Evolutionary conservation across 345 rosid species (phyloP).

Genomic region (Limnanthes douglasii): DNA sequence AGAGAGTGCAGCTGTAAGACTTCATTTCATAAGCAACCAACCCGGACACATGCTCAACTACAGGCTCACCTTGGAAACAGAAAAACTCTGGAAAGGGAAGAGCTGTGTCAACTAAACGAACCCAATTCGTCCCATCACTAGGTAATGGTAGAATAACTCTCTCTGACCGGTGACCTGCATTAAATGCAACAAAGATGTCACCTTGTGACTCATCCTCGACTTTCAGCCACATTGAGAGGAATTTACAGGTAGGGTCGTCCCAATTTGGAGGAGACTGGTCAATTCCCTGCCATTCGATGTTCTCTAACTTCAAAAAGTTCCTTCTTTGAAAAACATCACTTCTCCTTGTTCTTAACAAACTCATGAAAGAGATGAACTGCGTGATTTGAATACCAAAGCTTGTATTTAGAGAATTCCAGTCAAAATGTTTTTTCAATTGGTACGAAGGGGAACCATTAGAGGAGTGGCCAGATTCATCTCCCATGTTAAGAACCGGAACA

Average conservation of each 20-base stretch:
- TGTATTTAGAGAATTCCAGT: constrained; percentile 51
- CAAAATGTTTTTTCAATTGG: constrained; percentile 32
- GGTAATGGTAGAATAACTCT: constrained; percentile 37
- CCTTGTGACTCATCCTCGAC: constrained; percentile 22
- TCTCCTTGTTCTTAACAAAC: constrained; percentile 43
- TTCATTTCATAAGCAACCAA: constrained; percentile 46
- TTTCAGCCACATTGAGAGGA: constrained; percentile 63
- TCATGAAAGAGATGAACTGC: constrained; percentile 57
- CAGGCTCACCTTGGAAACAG: constrained; percentile 35
- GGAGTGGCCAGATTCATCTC: constrained; percentile 90
- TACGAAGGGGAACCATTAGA: constrained; percentile 53
- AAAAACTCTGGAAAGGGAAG: constrained; percentile 80
- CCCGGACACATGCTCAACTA: constrained; percentile 30
- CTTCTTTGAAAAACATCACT: constrained; percentile 54
- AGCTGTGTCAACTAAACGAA: constrained; percentile 60
- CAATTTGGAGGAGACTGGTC: constrained; percentile 60
- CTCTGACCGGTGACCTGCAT: constrained; percentile 32
- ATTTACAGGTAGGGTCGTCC: constrained; percentile 54
- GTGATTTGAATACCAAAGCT: constrained; percentile 58
- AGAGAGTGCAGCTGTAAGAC: constrained; percentile 63
- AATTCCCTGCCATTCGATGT: constrained; percentile 63
- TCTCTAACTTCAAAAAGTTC: constrained; percentile 51
- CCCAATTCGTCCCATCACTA: constrained; percentile 49
- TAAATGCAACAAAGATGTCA: constrained; percentile 53
- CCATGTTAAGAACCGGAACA: constrained; percentile 82